These are phyloP conservation scores for Aleurites moluccanus DNA, from an alignment of 441 rosid species.

Conservation along the genomic window DNA sequence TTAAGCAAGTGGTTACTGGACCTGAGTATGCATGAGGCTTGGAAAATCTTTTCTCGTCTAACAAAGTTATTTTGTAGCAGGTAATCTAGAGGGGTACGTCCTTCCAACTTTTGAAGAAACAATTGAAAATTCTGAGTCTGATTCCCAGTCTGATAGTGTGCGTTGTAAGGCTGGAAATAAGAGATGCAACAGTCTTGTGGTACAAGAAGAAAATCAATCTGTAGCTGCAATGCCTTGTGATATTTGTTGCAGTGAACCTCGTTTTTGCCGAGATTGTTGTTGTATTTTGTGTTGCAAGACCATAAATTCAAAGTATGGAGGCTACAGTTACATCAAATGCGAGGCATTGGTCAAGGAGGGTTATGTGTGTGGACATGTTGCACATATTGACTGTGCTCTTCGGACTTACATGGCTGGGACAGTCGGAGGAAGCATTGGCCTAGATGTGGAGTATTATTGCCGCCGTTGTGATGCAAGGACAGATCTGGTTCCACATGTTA, in stretches of 20 bases:
- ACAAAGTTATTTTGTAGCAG: conserved; percentile 27
- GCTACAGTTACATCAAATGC: conserved; percentile 73
- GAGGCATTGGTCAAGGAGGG: conserved; percentile 53
- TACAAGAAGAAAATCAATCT: conserved; percentile 30
- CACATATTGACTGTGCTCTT: conserved; percentile 83
- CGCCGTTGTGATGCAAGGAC: conserved; percentile 79
- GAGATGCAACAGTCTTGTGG: conserved; percentile 50
- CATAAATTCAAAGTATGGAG: conserved; percentile 45
- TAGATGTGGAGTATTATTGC: conserved; percentile 87
- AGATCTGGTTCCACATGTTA: conserved; percentile 66
- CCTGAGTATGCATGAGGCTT: not conserved
- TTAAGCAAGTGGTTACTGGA: not conserved
- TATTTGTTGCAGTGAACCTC: conserved; percentile 76
- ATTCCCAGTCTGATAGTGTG: conserved; percentile 36
- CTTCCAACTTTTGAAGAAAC: conserved; percentile 37
- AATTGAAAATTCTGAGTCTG: conserved; percentile 33
- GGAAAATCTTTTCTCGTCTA: conserved; percentile 13
- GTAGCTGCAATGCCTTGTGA: conserved; percentile 60
- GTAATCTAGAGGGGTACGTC: conserved; percentile 28
- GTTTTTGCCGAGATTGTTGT: conserved; percentile 76
- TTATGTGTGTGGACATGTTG: conserved; percentile 72
- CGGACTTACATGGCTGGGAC: conserved; percentile 88
- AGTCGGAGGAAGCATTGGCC: conserved; percentile 80
- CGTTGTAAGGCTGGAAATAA: conserved; percentile 78
- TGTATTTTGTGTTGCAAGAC: conserved; percentile 84